Evolutionary conservation across 106 monocot genomes (phyloP), one percentile per base, ranked within the genome.

Genomic region (Allium fistulosum): DNA sequence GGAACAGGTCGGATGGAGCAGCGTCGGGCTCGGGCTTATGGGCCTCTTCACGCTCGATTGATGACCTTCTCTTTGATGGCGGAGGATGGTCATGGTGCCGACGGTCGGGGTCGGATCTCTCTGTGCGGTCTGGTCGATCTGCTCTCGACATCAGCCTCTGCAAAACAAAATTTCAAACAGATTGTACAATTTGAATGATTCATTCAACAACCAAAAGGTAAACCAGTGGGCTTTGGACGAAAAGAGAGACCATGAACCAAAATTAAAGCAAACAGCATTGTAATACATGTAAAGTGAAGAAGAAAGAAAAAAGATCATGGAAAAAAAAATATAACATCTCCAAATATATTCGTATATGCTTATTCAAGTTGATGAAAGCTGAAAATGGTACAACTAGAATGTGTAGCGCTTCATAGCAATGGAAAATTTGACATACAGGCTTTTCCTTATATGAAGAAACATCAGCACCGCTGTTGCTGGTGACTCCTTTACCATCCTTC

Each of bases 401-500:
- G 37, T 2, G 37, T 37, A 37, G 37, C 0, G 5, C 37, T 37
- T 37, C 5, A 37, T 2, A 37, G 37, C 37, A 37, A 37, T 37
- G 37, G 37, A 37, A 37, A 37, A 4, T 37, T 37, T 71, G 55
- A 99, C 97, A 81, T 92, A 99, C 97, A 62, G 76, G 80, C 83
- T 84, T 84, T n/a, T 76, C 46, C 70, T 68, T 89, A 76, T 79
- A 18, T n/a, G 77, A 56, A 57, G 86, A 49, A 59, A 58, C 68
- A 67, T 83, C 88, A 45, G 61, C 68, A 26, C 51, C 69, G 16
- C 71, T 63, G 7, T 17, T 13, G 63, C 75, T 75, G 7, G 63
- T 53, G 16, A 85, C 83, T 26, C 53, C 48, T 47, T 64, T 80
- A 51, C 66, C 66, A 51, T 92, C 88, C 74, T 74, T 91, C 2